Conservation (phyloP, 2,329 filamentous ascomycete species). For the Colletotrichum simmondsii region DNA sequence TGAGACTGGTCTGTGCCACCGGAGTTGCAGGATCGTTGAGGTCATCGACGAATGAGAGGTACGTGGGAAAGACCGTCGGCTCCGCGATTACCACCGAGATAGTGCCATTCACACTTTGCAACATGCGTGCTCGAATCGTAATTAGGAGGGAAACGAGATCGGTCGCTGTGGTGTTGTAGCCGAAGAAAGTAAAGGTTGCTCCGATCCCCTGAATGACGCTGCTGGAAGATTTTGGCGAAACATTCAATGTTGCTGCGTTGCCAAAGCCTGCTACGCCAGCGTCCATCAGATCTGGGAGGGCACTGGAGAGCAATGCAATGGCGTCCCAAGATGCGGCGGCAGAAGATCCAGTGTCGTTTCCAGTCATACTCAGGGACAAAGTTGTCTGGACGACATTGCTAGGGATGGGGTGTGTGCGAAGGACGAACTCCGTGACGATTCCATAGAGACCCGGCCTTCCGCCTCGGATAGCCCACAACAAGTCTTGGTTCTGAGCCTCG, state of each 20-base stretch:
- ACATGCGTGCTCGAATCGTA: neutral
- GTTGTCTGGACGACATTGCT: slow-evolving; percentile 13
- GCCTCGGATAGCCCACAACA: slow-evolving; percentile 35
- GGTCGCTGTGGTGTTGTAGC: neutral
- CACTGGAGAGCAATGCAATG: neutral
- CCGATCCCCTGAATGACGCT: neutral
- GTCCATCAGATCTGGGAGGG: neutral
- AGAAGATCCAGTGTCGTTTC: neutral
- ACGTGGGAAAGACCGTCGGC: neutral
- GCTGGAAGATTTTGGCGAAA: neutral
- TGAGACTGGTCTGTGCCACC: neutral
- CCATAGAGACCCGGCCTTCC: slow-evolving; percentile 33
- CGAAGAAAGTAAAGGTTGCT: neutral
- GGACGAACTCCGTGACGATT: slow-evolving; percentile 33
- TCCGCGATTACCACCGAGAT: neutral
- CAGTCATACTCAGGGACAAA: neutral
- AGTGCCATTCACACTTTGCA: neutral
- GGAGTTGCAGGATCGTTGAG: neutral
- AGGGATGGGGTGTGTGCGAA: slow-evolving; percentile 28
- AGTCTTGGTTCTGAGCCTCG: slow-evolving; percentile 30
- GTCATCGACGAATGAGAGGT: neutral
- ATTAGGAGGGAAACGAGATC: neutral
- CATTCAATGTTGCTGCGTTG: neutral
- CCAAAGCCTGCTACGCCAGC: neutral
- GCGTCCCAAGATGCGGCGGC: neutral